Evolutionary conservation across 1,284 basidiomycete genomes (phyloP).

Genomic region (Ustanciosporium gigantosporum): DNA sequence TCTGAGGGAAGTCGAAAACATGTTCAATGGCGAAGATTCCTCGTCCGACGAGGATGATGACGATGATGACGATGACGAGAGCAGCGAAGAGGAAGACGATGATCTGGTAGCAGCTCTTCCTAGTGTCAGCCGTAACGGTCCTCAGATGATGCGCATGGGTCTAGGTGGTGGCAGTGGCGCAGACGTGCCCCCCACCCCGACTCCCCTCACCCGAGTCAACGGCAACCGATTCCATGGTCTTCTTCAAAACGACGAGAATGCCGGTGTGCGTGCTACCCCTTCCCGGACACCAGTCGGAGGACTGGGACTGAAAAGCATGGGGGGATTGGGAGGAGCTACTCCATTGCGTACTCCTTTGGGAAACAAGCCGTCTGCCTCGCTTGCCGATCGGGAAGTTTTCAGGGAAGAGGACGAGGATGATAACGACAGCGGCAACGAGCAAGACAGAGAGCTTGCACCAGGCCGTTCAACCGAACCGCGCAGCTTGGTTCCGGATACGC

Average conservation of each 20-base stretch:
- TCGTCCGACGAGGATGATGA: slow-evolving; percentile 39
- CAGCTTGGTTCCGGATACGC: slow-evolving; percentile 2
- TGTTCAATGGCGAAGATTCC: slow-evolving; percentile 54
- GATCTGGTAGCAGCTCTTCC: slow-evolving; percentile 24
- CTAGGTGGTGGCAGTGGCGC: slow-evolving; percentile 27
- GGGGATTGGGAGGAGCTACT: slow-evolving; percentile 22
- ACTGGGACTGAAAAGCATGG: background rate
- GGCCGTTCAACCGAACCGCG: background rate
- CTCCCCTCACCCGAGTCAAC: slow-evolving; percentile 20
- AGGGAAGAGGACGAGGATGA: slow-evolving; percentile 32
- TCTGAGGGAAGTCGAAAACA: slow-evolving; percentile 50
- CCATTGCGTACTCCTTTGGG: slow-evolving; percentile 36
- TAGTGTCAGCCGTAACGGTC: slow-evolving; percentile 8
- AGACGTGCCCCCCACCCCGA: slow-evolving; percentile 41
- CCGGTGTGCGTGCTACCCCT: slow-evolving; percentile 28
- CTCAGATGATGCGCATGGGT: slow-evolving; percentile 3
- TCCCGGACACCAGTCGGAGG: slow-evolving; percentile 12
- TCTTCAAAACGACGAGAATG: slow-evolving; percentile 42
- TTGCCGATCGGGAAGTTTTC: slow-evolving; percentile 22
- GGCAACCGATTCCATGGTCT: slow-evolving; percentile 5
- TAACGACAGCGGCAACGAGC: background rate
- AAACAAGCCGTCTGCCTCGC: slow-evolving; percentile 5
- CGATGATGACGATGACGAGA: slow-evolving; percentile 27
- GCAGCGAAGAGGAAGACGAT: slow-evolving; percentile 32
- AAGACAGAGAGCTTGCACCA: background rate